phyloP scores from a whole-genome alignment of 768 basidiomycete genomes.

The Hydnum rufescens region DNA sequence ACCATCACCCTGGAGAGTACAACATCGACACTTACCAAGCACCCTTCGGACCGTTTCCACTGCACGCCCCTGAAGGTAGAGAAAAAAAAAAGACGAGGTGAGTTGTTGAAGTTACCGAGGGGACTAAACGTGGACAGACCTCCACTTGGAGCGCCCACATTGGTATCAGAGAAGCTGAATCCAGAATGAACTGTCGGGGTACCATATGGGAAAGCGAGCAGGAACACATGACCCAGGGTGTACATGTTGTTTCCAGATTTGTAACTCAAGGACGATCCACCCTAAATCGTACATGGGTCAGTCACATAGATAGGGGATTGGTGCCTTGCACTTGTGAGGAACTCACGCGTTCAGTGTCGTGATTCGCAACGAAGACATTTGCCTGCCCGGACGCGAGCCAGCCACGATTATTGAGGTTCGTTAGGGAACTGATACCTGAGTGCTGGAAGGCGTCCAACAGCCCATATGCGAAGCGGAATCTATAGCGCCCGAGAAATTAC shows the following conservation, averaged over 20 bases:
- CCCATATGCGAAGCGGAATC: conserved; percentile 39
- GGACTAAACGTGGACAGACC: conserved; percentile 17
- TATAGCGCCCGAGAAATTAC: conserved; percentile 5
- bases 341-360: conserved; percentile 42
- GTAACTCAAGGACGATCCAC: conserved; percentile 32
- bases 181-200: conserved; percentile 43
- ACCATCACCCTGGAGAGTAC: conserved; percentile 10
- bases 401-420: conserved; percentile 24
- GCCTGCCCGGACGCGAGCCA: neutral
- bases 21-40: conserved; percentile 9
- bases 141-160: conserved; percentile 41
- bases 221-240: conserved; percentile 38
- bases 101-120: neutral
- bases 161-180: conserved; percentile 24
- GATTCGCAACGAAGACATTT: conserved; percentile 24
- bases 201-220: conserved; percentile 31
- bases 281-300: conserved; percentile 16
- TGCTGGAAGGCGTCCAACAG: conserved; percentile 32
- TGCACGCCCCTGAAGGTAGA: conserved; percentile 9
- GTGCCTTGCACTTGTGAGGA: neutral
- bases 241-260: conserved; percentile 50
- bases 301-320: neutral
- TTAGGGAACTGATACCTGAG: conserved; percentile 30
- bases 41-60: too few relatives aligned
- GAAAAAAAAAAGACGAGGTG: neutral